Evolutionary conservation across 148 eudicot species (phyloP).

Genomic region (Diospyros kaki): DNA sequence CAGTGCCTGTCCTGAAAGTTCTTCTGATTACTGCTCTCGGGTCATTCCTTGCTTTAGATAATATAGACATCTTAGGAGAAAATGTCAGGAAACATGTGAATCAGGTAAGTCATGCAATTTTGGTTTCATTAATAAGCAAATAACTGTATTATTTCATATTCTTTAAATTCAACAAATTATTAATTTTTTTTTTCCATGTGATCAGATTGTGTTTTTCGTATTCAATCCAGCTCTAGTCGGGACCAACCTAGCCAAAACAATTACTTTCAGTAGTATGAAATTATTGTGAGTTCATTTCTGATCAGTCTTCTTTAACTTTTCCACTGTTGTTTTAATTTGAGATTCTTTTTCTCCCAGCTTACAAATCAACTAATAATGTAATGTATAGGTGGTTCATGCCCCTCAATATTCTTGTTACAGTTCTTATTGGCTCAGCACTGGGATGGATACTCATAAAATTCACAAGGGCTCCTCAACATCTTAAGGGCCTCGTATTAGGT

Average conservation of each 20-base stretch:
- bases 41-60: slow-evolving; percentile 33
- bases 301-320: not conserved
- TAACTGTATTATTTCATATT: not conserved
- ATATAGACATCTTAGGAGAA: slow-evolving; percentile 33
- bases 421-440: slow-evolving; percentile 35
- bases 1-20: slow-evolving; percentile 44
- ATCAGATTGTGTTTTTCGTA: slow-evolving; percentile 42
- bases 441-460: slow-evolving; percentile 39
- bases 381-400: slow-evolving; percentile 53
- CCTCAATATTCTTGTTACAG: slow-evolving; percentile 36
- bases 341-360: not conserved
- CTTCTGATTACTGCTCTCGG: slow-evolving; percentile 45
- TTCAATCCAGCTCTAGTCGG: slow-evolving; percentile 46
- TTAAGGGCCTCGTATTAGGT: slow-evolving; percentile 43
- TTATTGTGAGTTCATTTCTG: slow-evolving; percentile 24
- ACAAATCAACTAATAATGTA: not conserved
- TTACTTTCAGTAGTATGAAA: slow-evolving; percentile 27
- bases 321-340: not conserved
- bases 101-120: slow-evolving; percentile 18
- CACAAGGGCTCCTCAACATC: slow-evolving; percentile 37
- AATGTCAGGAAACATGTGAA: slow-evolving; percentile 30
- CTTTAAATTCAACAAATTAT: not conserved
- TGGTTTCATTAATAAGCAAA: not conserved
- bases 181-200: not conserved
- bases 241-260: slow-evolving; percentile 36